Conservation (phyloP, 306 rosid genomes). For the Luffa aegyptiaca region DNA sequence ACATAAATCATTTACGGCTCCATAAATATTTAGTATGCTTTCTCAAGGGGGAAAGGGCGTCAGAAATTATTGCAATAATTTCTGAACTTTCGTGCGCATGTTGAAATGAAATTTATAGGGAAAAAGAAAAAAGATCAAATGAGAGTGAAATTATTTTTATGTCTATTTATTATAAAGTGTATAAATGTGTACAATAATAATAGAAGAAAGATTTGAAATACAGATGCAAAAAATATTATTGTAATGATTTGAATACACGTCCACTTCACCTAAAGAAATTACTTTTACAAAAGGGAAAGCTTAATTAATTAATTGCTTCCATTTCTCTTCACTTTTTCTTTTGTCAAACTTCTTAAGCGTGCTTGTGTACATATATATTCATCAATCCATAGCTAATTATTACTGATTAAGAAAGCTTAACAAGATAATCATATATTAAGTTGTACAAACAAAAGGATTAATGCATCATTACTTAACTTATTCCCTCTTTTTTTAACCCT, state of each 20-base stretch:
- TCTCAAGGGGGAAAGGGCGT: not conserved
- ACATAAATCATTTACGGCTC: not conserved
- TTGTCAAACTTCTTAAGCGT: conserved; percentile 10
- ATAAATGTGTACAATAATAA: not conserved
- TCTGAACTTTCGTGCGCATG: not conserved
- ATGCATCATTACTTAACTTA: not conserved
- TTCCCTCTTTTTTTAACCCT: not conserved
- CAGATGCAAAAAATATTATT: not conserved
- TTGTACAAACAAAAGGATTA: not conserved
- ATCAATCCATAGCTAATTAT: not conserved
- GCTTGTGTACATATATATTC: not conserved
- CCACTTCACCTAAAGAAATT: not conserved
- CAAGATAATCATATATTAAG: not conserved
- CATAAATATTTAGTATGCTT: not conserved
- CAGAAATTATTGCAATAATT: not conserved
- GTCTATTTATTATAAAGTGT: not conserved
- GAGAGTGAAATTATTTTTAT: not conserved
- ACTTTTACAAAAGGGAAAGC: not conserved
- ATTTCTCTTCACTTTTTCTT: not conserved
- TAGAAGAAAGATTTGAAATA: not conserved
- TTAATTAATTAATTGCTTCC: not conserved
- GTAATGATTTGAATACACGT: conserved; percentile 1
- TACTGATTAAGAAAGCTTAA: not conserved
- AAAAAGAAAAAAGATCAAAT: not conserved
- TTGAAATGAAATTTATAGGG: not conserved